These are phyloP conservation scores for Naganishia antarctica DNA, from an alignment of 768 basidiomycete species.

Conservation along the genomic window DNA sequence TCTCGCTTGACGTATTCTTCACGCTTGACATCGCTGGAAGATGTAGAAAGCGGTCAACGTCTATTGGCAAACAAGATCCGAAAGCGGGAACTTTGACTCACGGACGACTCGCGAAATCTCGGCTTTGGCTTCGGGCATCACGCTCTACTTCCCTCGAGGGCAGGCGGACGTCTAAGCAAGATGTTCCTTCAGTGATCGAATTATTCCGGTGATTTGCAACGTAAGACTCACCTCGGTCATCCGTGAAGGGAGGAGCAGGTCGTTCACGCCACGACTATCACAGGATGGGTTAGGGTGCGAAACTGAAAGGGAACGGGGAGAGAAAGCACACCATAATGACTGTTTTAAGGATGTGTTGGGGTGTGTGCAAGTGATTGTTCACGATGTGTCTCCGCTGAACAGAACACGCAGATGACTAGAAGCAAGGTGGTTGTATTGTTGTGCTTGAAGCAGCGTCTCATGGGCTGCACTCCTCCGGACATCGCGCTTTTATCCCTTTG, in stretches of 20 bases:
- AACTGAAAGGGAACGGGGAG: background rate
- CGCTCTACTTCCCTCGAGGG: background rate
- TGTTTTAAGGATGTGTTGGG: too few relatives aligned
- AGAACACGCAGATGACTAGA: too few relatives aligned
- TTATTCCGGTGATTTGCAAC: background rate
- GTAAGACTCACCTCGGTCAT: constrained; percentile 11
- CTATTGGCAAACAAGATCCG: background rate
- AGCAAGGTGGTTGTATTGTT: too few relatives aligned
- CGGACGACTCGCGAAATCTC: background rate
- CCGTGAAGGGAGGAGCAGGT: constrained; percentile 13
- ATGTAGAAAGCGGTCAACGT: background rate
- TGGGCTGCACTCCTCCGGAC: too few relatives aligned
- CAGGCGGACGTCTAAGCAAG: too few relatives aligned
- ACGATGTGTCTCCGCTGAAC: too few relatives aligned
- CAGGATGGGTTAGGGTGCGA: background rate
- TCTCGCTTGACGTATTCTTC: background rate
- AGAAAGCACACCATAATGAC: background rate
- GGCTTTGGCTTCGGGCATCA: constrained; percentile 6
- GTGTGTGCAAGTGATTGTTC: too few relatives aligned
- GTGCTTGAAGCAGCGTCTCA: too few relatives aligned
- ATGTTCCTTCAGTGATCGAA: too few relatives aligned
- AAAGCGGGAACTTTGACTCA: background rate
- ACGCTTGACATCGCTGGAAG: background rate
- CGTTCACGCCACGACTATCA: constrained; percentile 13
- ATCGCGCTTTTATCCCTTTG: too few relatives aligned